Evolutionary conservation across 148 eudicot genomes (phyloP).

Genomic region (Silene conica): DNA sequence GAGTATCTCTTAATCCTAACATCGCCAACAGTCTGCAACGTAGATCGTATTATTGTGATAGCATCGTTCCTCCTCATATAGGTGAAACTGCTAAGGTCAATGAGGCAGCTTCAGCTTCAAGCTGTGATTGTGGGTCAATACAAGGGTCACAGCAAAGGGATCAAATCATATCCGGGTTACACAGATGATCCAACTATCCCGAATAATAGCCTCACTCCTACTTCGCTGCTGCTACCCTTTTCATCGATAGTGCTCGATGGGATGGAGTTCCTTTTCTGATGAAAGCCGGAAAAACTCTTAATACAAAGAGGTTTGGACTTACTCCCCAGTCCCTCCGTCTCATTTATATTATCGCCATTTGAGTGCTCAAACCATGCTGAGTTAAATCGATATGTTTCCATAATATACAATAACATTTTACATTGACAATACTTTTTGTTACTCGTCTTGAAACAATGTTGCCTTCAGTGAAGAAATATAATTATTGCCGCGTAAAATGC

Average conservation of each 20-base stretch:
- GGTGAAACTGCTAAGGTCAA: slow-evolving; percentile 88
- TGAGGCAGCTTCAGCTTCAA: slow-evolving; percentile 53
- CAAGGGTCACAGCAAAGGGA: too few species aligned
- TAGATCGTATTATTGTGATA: slow-evolving; percentile 12
- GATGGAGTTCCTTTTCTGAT: slow-evolving; percentile 95
- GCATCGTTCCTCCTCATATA: slow-evolving; percentile 21
- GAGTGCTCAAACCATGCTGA: too few species aligned
- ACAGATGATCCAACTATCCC: too few species aligned
- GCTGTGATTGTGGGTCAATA: slow-evolving; percentile 74
- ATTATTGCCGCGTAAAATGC: slow-evolving; percentile 25
- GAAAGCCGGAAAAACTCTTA: slow-evolving; percentile 86
- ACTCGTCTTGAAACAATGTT: too few species aligned
- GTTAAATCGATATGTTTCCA: too few species aligned
- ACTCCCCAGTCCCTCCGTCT: too few species aligned
- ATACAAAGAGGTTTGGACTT: slow-evolving; percentile 41
- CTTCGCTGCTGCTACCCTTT: slow-evolving; percentile 90
- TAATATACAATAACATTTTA: too few species aligned
- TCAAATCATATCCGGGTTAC: too few species aligned
- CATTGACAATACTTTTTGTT: too few species aligned
- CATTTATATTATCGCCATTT: too few species aligned
- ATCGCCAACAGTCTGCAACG: too few species aligned
- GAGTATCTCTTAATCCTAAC: not conserved
- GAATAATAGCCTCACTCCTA: slow-evolving; percentile 70
- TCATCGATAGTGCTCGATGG: slow-evolving; percentile 87
- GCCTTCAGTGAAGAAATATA: too few species aligned